Base-by-base conservation (phyloP, 257 asterid genomes). In the Hygrophila difformis region DNA sequence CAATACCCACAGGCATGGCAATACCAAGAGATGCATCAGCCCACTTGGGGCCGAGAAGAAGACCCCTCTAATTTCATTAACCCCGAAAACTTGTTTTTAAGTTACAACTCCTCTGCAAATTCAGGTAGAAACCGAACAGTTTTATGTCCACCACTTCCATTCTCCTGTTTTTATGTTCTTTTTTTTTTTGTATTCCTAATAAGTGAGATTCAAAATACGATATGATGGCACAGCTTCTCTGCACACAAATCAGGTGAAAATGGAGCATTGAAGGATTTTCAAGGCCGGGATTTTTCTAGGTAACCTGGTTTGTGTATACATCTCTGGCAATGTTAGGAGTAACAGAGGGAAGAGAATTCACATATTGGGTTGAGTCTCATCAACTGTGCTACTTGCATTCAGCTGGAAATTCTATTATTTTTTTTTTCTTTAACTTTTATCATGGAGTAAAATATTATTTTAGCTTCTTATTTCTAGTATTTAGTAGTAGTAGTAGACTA, bases 1-100 rank as follows among this genome's bases (percentile, higher is more conserved):
- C 93, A 65, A 14, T 60, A 62, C 57, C 79, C 73, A 48, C 94
- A 77, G 59, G 74, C 53, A 16, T 80, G 81, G 83, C 84, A 70
- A 18, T 16, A 60, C 18, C 76, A 87, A 31, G 92, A 70, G 12
- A 67, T 67, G 44, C 77, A 72, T 55, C 93, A 71, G 53, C 71
- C 94, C 10, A 58, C 62, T 44, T 75, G 88, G 93, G 64, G 48
- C 45, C 56, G 80, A 45, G 79, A 53, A 54, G 78, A 74, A 58
- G 75, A 74, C 68, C 54, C 53, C 51, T 49, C 79, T 45, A 78
- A 69, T 47, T 80, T 87, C 72, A 50, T 80, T 29, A 45, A 84
- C 29, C 72, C 76, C 1, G 82, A 76, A n/a, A 71, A 66, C 71
- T 67, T 93, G 5, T 78, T 74, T 42, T 34, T 73, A 70, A 80